phyloP scores from a whole-genome alignment of 2,329 filamentous ascomycete species.

The Herpotrichia juniperi region DNA sequence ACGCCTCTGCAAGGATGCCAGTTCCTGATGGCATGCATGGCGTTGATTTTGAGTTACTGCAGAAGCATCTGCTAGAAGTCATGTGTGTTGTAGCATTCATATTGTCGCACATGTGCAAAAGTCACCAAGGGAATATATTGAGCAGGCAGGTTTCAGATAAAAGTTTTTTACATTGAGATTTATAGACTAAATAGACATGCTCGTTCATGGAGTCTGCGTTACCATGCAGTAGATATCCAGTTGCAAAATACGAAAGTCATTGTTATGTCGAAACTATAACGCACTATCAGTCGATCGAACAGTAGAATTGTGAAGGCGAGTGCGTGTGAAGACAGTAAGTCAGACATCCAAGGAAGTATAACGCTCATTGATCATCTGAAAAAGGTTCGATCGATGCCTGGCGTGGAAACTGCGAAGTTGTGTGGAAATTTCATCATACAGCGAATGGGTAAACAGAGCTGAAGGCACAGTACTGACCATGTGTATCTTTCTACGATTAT shows the following conservation, averaged over 20 bases:
- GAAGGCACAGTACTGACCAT: conserved; percentile 37
- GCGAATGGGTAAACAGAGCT: conserved; percentile 18
- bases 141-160: too few relatives aligned
- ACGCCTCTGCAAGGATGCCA: neutral
- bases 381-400: conserved; percentile 71
- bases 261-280: neutral
- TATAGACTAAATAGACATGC: too few relatives aligned
- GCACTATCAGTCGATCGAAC: neutral
- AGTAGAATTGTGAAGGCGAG: conserved; percentile 9
- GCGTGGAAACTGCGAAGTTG: conserved; percentile 89
- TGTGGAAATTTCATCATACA: conserved; percentile 73
- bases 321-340: conserved; percentile 38
- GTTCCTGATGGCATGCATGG: too few relatives aligned
- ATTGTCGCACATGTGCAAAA: too few relatives aligned
- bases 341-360: conserved; percentile 79
- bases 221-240: too few relatives aligned
- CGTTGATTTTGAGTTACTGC: too few relatives aligned
- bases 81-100: too few relatives aligned
- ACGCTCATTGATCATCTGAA: conserved; percentile 70
- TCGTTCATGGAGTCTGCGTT: too few relatives aligned
- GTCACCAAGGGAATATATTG: too few relatives aligned
- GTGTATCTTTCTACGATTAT: too few relatives aligned
- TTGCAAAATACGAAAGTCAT: neutral
- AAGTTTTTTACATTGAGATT: too few relatives aligned
- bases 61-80: too few relatives aligned